Base-by-base conservation (phyloP, 768 basidiomycete genomes). In the Auricularia sp. region DNA sequence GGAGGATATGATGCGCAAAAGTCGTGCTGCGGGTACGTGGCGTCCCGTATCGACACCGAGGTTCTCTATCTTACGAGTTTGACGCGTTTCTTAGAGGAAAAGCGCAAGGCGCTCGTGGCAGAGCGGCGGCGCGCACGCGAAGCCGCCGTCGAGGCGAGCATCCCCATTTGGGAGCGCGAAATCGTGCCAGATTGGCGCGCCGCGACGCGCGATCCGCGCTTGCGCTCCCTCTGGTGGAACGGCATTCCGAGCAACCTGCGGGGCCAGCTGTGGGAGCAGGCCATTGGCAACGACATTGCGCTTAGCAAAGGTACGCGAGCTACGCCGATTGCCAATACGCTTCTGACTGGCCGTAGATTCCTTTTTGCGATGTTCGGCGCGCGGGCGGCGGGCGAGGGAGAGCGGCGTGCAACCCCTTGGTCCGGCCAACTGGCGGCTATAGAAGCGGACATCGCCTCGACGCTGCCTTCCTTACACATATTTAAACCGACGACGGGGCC, bases 1-100 rank as follows among this genome's bases (percentile, higher is more conserved):
- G 89, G 84, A 92, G 71, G 75, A 80, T 39, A 96, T 96, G 92
- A 92, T 94, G 88, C 86, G 85, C 68, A 85, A 79, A 56, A 92
- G 90, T 76, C 85, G 88, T 63, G 74, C 75, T 18, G 83, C 87
- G 68, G 91, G 92, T 92, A 66, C 72, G 81, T 75, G 10, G 10
- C 62, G 63, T 44, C 21, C 62, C 34, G 29, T 35, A 24, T 36
- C 63, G 42, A 37, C 61, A 7, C 36, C 42, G 16, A 14, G 61
- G 11, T 64, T 36, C 45, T 68, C 42, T 37, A 58, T 54, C n/a
- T n/a, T 51, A 68, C 1, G 36, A 37, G 21, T n/a, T 18, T 34
- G 64, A 61, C 13, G 13, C 34, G 0, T 8, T 29, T 29, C 14
- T 7, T 51, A 90, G 91, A 91, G 71, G 90, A 88, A 67, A 90